These are phyloP conservation scores for Verruconis gallopava DNA, from an alignment of 2,329 filamentous ascomycete genomes.

Conservation along the genomic window DNA sequence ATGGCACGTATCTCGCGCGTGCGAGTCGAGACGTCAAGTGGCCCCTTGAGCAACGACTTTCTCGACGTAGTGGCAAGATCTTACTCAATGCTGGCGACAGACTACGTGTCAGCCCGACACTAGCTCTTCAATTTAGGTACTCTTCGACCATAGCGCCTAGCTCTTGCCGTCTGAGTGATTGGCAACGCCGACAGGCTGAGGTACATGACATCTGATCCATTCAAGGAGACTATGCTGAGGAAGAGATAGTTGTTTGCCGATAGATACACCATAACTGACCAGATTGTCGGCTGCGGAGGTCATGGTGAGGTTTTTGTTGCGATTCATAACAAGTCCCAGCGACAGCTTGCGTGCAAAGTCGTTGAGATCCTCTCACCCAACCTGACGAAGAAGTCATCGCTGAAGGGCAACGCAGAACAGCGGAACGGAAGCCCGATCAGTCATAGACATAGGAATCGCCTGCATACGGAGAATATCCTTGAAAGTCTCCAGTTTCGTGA, in stretches of 20 bases:
- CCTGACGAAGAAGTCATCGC: neutral
- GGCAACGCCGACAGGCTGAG: conserved; percentile 13
- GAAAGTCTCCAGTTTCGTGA: conserved; percentile 22
- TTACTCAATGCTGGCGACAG: conserved; percentile 32
- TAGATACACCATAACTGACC: conserved; percentile 36
- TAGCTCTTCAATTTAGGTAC: conserved; percentile 3
- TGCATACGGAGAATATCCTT: neutral
- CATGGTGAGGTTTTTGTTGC: conserved; percentile 44
- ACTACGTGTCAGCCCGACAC: conserved; percentile 18
- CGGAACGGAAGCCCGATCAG: neutral
- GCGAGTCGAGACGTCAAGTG: neutral
- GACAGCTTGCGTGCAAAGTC: conserved; percentile 58
- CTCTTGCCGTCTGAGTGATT: neutral
- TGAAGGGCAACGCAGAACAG: neutral
- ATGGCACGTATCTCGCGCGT: conserved; percentile 24
- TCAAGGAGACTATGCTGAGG: no score
- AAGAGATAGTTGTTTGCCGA: conserved; percentile 33
- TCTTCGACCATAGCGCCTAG: neutral
- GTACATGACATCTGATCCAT: no score
- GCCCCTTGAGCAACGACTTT: conserved; percentile 1
- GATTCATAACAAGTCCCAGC: conserved; percentile 36
- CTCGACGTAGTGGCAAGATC: conserved; percentile 19
- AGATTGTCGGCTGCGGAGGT: conserved; percentile 40
- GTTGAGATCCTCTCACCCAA: conserved; percentile 31
- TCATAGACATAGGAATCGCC: neutral